A percentile compares a stretch with the other conserved stretches of the same genome.
Conservation (phyloP, 2,329 filamentous ascomycete species). For the Ophiognomonia clavigignenti-juglandacearum region DNA sequence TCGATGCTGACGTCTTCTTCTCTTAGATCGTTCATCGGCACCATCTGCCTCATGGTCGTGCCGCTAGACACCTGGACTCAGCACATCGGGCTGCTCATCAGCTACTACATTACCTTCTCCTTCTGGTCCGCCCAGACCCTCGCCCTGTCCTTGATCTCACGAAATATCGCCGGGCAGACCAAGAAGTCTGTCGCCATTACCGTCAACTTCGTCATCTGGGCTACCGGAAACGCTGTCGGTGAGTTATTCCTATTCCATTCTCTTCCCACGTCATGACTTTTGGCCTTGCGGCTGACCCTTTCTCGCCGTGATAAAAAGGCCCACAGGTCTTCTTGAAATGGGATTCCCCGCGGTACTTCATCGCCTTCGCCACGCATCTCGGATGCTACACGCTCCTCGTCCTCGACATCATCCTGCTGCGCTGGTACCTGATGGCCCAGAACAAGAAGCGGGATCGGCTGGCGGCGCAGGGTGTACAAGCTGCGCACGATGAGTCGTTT, state of each 20-base stretch:
- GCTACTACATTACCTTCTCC: constrained; percentile 71
- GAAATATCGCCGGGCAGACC: constrained; percentile 68
- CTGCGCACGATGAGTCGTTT: constrained; percentile 34
- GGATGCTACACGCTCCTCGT: constrained; percentile 63
- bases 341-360: constrained; percentile 62
- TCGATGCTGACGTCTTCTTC: constrained; percentile 1
- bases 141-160: constrained; percentile 60
- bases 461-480: constrained; percentile 33
- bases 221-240: constrained; percentile 62
- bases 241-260: constrained; percentile 16
- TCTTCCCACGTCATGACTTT: not conserved
- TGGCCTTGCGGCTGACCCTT: not conserved
- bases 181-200: constrained; percentile 67
- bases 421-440: constrained; percentile 52
- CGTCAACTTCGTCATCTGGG: constrained; percentile 67
- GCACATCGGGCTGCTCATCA: constrained; percentile 63
- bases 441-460: constrained; percentile 54
- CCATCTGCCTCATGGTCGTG: constrained; percentile 67
- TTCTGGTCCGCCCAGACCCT: constrained; percentile 74
- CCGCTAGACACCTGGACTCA: constrained; percentile 51
- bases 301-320: constrained; percentile 32
- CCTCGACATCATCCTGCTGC: constrained; percentile 49
- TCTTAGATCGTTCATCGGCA: constrained; percentile 61
- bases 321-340: constrained; percentile 59
- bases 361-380: constrained; percentile 64